A percentile compares a stretch with the other conserved stretches of the same genome.
phyloP scores from a whole-genome alignment of 345 rosid species.

The Viola odorata region DNA sequence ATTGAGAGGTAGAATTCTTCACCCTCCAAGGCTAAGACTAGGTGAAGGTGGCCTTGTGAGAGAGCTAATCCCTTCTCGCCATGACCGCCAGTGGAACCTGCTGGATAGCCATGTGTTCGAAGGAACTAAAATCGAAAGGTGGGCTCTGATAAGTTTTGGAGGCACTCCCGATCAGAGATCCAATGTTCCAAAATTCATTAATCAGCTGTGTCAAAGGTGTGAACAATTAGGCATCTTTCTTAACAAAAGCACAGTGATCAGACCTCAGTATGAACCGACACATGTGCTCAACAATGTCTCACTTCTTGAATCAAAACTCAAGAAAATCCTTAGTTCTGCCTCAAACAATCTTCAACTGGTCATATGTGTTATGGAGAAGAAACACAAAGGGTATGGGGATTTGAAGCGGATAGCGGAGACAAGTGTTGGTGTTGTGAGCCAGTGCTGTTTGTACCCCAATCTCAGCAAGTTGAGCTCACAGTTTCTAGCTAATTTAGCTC shows the following conservation, averaged over 20 bases:
- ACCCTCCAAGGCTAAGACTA: constrained; percentile 91
- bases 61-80: constrained; percentile 57
- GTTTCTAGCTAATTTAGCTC: constrained; percentile 83
- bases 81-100: constrained; percentile 75
- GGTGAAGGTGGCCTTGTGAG: constrained; percentile 57
- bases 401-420: constrained; percentile 93
- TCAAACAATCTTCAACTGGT: constrained; percentile 71
- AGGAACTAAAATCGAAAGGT: constrained; percentile 65
- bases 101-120: constrained; percentile 65
- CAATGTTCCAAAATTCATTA: constrained; percentile 66
- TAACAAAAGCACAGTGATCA: constrained; percentile 49
- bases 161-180: constrained; percentile 73
- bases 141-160: constrained; percentile 91
- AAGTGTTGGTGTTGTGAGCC: constrained; percentile 73
- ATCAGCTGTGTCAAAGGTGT: constrained; percentile 78
- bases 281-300: constrained; percentile 73
- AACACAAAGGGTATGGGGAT: constrained; percentile 88
- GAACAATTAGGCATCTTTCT: constrained; percentile 80
- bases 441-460: constrained; percentile 86
- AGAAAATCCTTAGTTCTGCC: constrained; percentile 59
- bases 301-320: constrained; percentile 66
- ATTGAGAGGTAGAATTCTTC: constrained; percentile 76
- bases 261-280: constrained; percentile 61
- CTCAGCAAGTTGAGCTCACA: constrained; percentile 77
- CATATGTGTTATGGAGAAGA: constrained; percentile 85